Conservation (phyloP, 345 rosid species). For the Barbarea vulgaris region DNA sequence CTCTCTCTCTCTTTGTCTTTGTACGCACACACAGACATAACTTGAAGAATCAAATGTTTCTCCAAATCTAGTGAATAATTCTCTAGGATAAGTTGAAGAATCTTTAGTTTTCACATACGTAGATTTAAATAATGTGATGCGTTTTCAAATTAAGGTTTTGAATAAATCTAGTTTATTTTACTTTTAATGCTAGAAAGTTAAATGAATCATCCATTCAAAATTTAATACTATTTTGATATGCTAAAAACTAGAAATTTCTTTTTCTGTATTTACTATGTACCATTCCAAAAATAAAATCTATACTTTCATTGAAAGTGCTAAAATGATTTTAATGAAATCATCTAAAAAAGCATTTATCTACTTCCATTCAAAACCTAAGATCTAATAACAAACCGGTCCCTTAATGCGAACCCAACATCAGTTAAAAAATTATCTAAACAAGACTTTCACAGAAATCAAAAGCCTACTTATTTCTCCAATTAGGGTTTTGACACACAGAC, state of each 20-base stretch:
- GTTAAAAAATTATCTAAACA: background rate
- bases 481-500: slow-evolving; percentile 32
- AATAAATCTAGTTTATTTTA: background rate
- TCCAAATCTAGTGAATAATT: background rate
- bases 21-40: background rate
- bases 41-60: slow-evolving; percentile 1
- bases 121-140: background rate
- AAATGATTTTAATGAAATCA: background rate
- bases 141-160: background rate
- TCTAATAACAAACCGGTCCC: background rate
- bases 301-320: slow-evolving; percentile 9
- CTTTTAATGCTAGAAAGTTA: background rate
- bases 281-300: background rate
- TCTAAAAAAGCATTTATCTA: background rate
- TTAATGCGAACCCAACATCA: background rate
- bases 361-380: slow-evolving; percentile 24
- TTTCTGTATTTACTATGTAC: background rate
- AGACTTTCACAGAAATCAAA: background rate
- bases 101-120: background rate
- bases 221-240: background rate
- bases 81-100: slow-evolving; percentile 9
- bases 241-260: slow-evolving; percentile 1
- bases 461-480: slow-evolving; percentile 3
- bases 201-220: background rate
- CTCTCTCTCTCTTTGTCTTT: background rate